Evolutionary conservation across 148 eudicot genomes (phyloP), one percentile per base, ranked within the genome.

Genomic region (Suaeda aralocaspica): DNA sequence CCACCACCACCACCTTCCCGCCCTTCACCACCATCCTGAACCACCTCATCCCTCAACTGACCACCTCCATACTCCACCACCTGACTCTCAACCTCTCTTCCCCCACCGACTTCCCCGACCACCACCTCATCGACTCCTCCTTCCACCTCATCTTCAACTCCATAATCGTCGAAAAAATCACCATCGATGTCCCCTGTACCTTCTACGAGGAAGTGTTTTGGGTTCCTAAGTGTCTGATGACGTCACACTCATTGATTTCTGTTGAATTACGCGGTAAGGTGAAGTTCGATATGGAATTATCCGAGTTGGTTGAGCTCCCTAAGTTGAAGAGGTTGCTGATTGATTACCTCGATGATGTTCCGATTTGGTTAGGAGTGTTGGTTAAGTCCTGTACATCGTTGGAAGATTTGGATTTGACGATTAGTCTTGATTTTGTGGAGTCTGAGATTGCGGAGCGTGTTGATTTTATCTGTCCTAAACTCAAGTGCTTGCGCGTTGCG

Each of bases 261-360:
- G 25, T 7, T 22, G 39, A 42, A 13, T 13, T 64, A 9, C 14
- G 8, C 24, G 67, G 28, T 21, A 5, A 6, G 42, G 42, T 31
- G 29, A 29, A 13, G 21, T 39, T 36, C 21, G 15, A 41, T 3
- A 15, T 64, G 24, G 59, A 59, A 34, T 18, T 48, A 2, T 13
- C 5, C 41, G 34, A 13, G 11, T 36, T 9, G 19, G 2, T 22
- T 42, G n/a, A 29, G 11, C 45, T 73, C 12, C 76, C 70, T 0
- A 73, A 66, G 31, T 65, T 73, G 70, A 73, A 15, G 31, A 42
- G 30, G 33, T 33, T 71, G 14, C 7, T 5, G 1, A 16, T 60
- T 2, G 0, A 30, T 15, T 7, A 21, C 0, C 11, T 11, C 24
- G 46, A 22, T 61, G 18, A 30, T 33, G 51, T 22, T 15, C 34